phyloP scores from a whole-genome alignment of 148 eudicot species.

The Arbutus unedo region DNA sequence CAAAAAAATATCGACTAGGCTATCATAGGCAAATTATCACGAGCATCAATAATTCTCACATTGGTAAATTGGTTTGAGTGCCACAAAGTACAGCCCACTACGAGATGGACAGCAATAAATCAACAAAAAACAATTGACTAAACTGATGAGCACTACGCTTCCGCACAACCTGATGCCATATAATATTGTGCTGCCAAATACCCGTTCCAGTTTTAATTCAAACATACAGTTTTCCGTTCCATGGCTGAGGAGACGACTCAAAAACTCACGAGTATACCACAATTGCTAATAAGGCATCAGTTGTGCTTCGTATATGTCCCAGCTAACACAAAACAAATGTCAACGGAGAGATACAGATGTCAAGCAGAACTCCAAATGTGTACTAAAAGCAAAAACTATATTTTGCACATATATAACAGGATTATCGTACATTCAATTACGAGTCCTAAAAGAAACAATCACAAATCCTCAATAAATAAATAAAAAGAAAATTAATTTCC shows the following conservation, averaged over 20 bases:
- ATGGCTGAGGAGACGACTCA: not conserved
- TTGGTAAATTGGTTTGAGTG: not conserved
- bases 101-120: not conserved
- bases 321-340: not conserved
- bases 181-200: not conserved
- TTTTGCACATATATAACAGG: not conserved
- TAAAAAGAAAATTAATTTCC: not conserved
- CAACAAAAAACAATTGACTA: not conserved
- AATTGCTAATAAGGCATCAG: not conserved
- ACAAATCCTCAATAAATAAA: not conserved
- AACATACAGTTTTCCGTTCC: not conserved
- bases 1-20: not conserved
- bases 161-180: not conserved
- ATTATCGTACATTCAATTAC: not conserved
- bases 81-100: not conserved
- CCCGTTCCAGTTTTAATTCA: not conserved
- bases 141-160: not conserved
- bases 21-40: not conserved
- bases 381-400: not conserved
- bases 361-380: not conserved
- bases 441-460: not conserved
- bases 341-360: not conserved
- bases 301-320: not conserved
- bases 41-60: not conserved
- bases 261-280: not conserved